A percentile compares a stretch with the other conserved stretches of the same genome.
Conservation (phyloP, 805 yeast species). For the Lipomyces kockii region DNA sequence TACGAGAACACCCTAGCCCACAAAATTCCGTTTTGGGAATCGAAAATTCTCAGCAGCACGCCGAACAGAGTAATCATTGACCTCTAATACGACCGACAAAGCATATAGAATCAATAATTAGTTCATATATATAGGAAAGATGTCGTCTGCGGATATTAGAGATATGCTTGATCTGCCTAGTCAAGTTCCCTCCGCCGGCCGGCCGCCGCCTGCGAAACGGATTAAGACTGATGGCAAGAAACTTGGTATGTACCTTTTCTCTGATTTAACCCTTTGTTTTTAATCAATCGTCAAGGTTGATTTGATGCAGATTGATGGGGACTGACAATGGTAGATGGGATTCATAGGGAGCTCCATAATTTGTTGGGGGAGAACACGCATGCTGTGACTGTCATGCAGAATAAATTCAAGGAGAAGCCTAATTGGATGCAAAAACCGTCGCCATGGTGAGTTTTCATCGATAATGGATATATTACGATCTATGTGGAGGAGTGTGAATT, state of each 20-base stretch:
- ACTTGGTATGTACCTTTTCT: constrained; percentile 22
- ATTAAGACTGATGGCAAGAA: constrained; percentile 42
- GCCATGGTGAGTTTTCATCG: constrained; percentile 62
- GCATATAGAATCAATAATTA: constrained; percentile 46
- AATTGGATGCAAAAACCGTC: constrained; percentile 66
- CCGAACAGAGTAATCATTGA: constrained; percentile 36
- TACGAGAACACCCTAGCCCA: constrained; percentile 1
- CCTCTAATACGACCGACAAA: constrained; percentile 1
- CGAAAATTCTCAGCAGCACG: constrained; percentile 41
- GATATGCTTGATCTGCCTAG: constrained; percentile 43
- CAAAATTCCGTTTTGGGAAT: constrained; percentile 14
- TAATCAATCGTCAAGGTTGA: neutral
- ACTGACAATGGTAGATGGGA: constrained; percentile 55
- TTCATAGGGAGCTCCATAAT: constrained; percentile 87
- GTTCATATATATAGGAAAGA: constrained; percentile 42
- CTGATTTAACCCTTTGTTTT: neutral
- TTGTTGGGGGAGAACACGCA: constrained; percentile 92
- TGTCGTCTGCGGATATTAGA: constrained; percentile 44
- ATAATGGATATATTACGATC: neutral
- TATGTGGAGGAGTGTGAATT: neutral
- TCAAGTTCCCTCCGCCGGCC: constrained; percentile 21
- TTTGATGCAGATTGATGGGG: neutral
- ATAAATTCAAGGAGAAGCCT: constrained; percentile 66
- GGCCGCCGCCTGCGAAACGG: constrained; percentile 39
- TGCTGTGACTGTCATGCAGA: constrained; percentile 64